Evolutionary conservation across 164 flowering plant genomes (phyloP).

Genomic region (Liquidambar formosana): DNA sequence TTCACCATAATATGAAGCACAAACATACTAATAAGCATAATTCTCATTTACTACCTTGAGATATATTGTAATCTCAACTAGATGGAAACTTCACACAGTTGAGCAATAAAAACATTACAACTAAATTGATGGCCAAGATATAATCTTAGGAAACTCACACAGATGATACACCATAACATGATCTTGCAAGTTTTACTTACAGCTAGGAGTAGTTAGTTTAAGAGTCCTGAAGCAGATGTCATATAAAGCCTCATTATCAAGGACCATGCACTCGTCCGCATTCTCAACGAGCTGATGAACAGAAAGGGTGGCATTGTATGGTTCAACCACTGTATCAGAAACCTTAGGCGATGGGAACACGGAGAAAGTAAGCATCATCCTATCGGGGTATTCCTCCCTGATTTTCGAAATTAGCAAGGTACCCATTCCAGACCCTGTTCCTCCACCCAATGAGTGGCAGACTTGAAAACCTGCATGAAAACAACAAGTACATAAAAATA

Average conservation of each 20-base stretch:
- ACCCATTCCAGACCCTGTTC: slow-evolving; percentile 76
- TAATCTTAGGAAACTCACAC: background rate
- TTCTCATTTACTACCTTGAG: background rate
- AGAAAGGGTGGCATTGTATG: slow-evolving; percentile 74
- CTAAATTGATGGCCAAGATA: too few relatives aligned
- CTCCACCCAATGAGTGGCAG: slow-evolving; percentile 74
- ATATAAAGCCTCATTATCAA: slow-evolving; percentile 68
- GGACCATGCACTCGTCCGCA: slow-evolving; percentile 78
- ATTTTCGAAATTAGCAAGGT: slow-evolving; percentile 63
- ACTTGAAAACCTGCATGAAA: slow-evolving; percentile 58
- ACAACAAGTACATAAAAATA: too few relatives aligned
- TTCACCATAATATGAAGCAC: too few relatives aligned
- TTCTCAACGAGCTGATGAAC: slow-evolving; percentile 77
- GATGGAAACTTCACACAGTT: background rate
- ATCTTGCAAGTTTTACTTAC: slow-evolving; percentile 31
- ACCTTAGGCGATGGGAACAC: slow-evolving; percentile 76
- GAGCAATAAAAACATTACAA: background rate
- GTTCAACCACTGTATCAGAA: slow-evolving; percentile 73
- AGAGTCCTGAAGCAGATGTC: slow-evolving; percentile 65
- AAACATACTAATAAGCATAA: too few relatives aligned
- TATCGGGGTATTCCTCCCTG: slow-evolving; percentile 67
- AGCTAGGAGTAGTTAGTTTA: slow-evolving; percentile 67
- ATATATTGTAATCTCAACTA: background rate
- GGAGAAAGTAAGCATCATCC: slow-evolving; percentile 76
- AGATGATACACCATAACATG: background rate